A percentile compares a stretch with the other conserved stretches of the same genome.
These are phyloP conservation scores for Blastobotrys mokoenaii DNA, from an alignment of 805 yeast genomes.

Conservation along the genomic window DNA sequence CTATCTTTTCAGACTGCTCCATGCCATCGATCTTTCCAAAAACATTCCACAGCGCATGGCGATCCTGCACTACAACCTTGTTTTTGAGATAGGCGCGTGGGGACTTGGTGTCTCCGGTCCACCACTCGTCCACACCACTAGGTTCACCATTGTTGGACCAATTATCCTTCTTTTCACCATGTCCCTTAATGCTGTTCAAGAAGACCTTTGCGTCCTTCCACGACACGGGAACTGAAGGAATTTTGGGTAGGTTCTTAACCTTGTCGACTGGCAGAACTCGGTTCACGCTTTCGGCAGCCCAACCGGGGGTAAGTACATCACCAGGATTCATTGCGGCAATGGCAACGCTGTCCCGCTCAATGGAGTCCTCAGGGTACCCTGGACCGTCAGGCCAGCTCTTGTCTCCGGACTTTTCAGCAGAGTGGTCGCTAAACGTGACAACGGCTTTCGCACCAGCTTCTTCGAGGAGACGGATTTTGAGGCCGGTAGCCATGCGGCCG, in stretches of 20 bases:
- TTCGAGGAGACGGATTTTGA: slow-evolving; percentile 49
- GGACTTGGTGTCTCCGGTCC: slow-evolving; percentile 33
- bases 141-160: slow-evolving; percentile 26
- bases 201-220: slow-evolving; percentile 55
- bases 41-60: slow-evolving; percentile 71
- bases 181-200: slow-evolving; percentile 30
- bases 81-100: slow-evolving; percentile 28
- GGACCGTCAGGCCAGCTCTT: slow-evolving; percentile 27
- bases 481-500: slow-evolving; percentile 39
- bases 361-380: slow-evolving; percentile 35
- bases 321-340: slow-evolving; percentile 48
- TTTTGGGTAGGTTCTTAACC: slow-evolving; percentile 53
- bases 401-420: slow-evolving; percentile 5
- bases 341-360: slow-evolving; percentile 37
- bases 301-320: slow-evolving; percentile 73
- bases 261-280: slow-evolving; percentile 37
- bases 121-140: slow-evolving; percentile 28
- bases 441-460: slow-evolving; percentile 53
- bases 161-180: slow-evolving; percentile 31
- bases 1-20: slow-evolving; percentile 66
- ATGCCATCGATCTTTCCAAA: slow-evolving; percentile 69
- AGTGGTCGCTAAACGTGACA: slow-evolving; percentile 47
- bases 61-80: slow-evolving; percentile 36
- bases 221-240: slow-evolving; percentile 73
- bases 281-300: slow-evolving; percentile 40